Base-by-base conservation (phyloP, 2,329 filamentous ascomycete genomes). In the Aspergillus hiratsukae region DNA sequence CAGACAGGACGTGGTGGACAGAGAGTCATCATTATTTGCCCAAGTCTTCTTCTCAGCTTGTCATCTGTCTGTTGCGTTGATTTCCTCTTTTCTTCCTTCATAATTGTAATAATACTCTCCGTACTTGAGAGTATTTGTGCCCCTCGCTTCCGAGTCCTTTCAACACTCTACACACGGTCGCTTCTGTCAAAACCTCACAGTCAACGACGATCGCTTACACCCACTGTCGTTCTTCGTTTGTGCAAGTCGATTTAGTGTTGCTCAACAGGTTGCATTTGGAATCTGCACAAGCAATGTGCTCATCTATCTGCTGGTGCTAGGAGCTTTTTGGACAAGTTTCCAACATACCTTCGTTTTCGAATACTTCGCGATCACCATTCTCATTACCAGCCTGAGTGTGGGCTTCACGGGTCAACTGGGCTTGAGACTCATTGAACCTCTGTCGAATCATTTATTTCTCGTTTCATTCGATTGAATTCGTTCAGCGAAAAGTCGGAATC, bases 251-350 rank as follows among this genome's bases (percentile, higher is more conserved):
- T 52, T 31, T 17, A 23, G 11, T 40, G 4, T 17, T 53, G 6
- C 43, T 48, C 19, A 11, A 56, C 51, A 19, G 27, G 52, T 41
- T 48, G 35, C 40, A 27, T 48, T 52, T 51, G 35, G 19, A 46
- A 53, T 49, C 31, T n/a, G 29, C 56, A 46, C 55, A 51, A 52
- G 54, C 52, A 58, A 60, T 63, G 61, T 53, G 40, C 53, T 51
- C 50, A 50, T 53, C 54, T 50, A 55, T 27, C 19, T 37, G 55
- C 31, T 29, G 35, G 50, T 53, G 52, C 46, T 60, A 60, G 56
- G 58, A 55, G 52, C 52, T 58, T 43, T 31, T 57, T 8, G 53
- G 53, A 55, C 52, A 51, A 48, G 31, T 49, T 54, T 25, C 28
- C 53, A 52, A 31, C 60, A 58, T 62, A n/a, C 61, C 60, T 43